Percentiles rank a stretch among this genome's conserved stretches.
phyloP scores from a whole-genome alignment of 306 rosid genomes.

The Castanospermum australe region DNA sequence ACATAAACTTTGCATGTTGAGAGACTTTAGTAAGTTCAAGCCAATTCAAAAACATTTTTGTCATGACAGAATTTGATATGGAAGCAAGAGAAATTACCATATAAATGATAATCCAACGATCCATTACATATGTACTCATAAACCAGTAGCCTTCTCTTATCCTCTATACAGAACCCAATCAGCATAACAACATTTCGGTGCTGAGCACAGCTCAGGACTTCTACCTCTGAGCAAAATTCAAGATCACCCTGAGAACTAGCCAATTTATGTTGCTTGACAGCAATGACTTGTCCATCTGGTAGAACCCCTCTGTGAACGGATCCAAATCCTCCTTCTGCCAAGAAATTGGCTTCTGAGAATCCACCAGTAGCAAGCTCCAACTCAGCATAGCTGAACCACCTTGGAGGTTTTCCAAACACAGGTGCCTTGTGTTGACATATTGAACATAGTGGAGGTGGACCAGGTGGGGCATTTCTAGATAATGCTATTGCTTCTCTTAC shows the following conservation, averaged over 20 bases:
- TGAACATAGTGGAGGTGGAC: constrained; percentile 94
- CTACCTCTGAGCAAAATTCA: constrained; percentile 97
- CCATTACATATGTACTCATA: constrained; percentile 97
- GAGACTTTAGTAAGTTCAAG: neutral
- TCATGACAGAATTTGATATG: neutral
- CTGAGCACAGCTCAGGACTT: constrained; percentile 98
- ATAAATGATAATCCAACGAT: constrained; percentile 89
- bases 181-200: constrained; percentile 97
- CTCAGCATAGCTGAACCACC: constrained; percentile 91
- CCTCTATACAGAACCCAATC: constrained; percentile 97
- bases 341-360: constrained; percentile 86
- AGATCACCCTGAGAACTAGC: constrained; percentile 98
- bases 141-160: constrained; percentile 85
- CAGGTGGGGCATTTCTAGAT: constrained; percentile 75
- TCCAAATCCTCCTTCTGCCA: constrained; percentile 99
- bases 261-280: constrained; percentile 97
- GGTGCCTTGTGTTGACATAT: constrained; percentile 99
- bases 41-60: neutral
- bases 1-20: neutral
- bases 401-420: constrained; percentile 93
- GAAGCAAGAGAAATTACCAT: constrained; percentile 57
- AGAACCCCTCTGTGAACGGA: constrained; percentile 93
- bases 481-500: constrained; percentile 85
- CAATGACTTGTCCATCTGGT: constrained; percentile 91
- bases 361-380: constrained; percentile 96